A percentile compares a stretch with the other conserved stretches of the same genome.
These are phyloP conservation scores for Lagenidium giganteum DNA, from an alignment of 352 stramenopile species.

Conservation along the genomic window DNA sequence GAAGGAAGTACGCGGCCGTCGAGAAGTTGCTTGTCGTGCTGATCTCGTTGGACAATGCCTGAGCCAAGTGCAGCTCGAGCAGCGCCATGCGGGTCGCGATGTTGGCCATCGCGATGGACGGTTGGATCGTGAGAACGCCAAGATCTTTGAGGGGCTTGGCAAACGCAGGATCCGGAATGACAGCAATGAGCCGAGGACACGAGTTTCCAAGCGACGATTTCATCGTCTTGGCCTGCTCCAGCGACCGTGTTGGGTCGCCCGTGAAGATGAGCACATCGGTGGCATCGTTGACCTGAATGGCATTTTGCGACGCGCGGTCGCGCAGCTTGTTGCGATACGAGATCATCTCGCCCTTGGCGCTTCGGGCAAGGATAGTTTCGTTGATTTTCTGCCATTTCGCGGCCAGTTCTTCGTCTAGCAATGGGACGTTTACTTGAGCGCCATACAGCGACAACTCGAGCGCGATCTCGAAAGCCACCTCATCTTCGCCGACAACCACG, in stretches of 20 bases:
- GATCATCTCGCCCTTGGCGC: slow-evolving; percentile 56
- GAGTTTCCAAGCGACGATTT: slow-evolving; percentile 27
- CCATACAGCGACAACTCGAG: slow-evolving; percentile 59
- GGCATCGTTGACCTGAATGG: slow-evolving; percentile 18
- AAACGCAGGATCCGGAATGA: slow-evolving; percentile 33
- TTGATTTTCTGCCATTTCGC: slow-evolving; percentile 59
- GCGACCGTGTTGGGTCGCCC: slow-evolving; percentile 30
- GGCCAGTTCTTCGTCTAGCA: slow-evolving; percentile 50
- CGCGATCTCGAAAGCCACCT: slow-evolving; percentile 56
- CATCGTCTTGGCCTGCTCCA: slow-evolving; percentile 49
- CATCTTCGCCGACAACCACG: slow-evolving; percentile 59
- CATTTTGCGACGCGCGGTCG: slow-evolving; percentile 13
- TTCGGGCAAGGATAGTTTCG: slow-evolving; percentile 37
- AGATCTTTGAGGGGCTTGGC: slow-evolving; percentile 34
- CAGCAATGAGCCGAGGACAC: slow-evolving; percentile 49
- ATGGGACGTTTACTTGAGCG: slow-evolving; percentile 51
- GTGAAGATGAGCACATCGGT: slow-evolving; percentile 65
- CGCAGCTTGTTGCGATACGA: slow-evolving; percentile 62
- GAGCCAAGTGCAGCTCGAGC: slow-evolving; percentile 28
- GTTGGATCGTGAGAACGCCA: slow-evolving; percentile 57
- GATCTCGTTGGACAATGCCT: slow-evolving; percentile 24
- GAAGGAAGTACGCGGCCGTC: slow-evolving; percentile 56
- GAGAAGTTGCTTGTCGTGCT: slow-evolving; percentile 28
- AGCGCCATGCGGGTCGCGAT: slow-evolving; percentile 60
- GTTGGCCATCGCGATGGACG: slow-evolving; percentile 56